phyloP scores from a whole-genome alignment of 352 stramenopile genomes.

The Pythium chondricola region DNA sequence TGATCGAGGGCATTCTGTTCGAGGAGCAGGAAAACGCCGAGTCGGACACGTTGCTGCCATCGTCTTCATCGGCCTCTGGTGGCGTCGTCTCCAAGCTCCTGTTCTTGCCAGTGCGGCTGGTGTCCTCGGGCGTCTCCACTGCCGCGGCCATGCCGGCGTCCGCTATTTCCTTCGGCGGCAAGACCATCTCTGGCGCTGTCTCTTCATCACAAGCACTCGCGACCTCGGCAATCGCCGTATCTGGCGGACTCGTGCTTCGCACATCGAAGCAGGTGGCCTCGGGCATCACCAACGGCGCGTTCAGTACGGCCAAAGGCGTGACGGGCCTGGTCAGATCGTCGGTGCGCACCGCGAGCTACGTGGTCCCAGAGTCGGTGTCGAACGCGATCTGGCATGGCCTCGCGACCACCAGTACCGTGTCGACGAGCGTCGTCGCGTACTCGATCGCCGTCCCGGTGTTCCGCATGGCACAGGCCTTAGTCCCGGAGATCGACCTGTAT shows the following conservation, averaged over 20 bases:
- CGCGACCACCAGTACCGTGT: conserved; percentile 51
- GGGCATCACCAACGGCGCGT: conserved; percentile 37
- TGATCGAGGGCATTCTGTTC: conserved; percentile 11
- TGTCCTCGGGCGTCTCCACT: conserved; percentile 50
- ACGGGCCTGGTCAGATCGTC: conserved; percentile 54
- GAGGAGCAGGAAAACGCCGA: background rate
- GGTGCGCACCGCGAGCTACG: conserved; percentile 40
- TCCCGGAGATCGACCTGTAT: conserved; percentile 34
- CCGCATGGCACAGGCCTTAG: conserved; percentile 41
- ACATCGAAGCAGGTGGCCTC: conserved; percentile 50
- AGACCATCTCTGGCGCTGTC: conserved; percentile 50
- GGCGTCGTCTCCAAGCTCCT: conserved; percentile 49
- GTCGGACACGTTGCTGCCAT: no score
- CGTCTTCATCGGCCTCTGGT: background rate
- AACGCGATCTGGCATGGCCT: conserved; percentile 59
- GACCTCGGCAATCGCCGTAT: conserved; percentile 51
- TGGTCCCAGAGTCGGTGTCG: conserved; percentile 53
- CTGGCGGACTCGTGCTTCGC: conserved; percentile 33
- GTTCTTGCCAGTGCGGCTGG: conserved; percentile 49
- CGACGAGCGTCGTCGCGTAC: conserved; percentile 47
- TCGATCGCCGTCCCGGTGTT: conserved; percentile 67
- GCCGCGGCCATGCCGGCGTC: conserved; percentile 43
- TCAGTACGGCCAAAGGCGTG: conserved; percentile 45
- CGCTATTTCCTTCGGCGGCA: conserved; percentile 44
- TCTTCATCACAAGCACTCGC: conserved; percentile 53